Evolutionary conservation across 257 asterid species (phyloP), one percentile per base, ranked within the genome.

Genomic region (Osmanthus fragrans): DNA sequence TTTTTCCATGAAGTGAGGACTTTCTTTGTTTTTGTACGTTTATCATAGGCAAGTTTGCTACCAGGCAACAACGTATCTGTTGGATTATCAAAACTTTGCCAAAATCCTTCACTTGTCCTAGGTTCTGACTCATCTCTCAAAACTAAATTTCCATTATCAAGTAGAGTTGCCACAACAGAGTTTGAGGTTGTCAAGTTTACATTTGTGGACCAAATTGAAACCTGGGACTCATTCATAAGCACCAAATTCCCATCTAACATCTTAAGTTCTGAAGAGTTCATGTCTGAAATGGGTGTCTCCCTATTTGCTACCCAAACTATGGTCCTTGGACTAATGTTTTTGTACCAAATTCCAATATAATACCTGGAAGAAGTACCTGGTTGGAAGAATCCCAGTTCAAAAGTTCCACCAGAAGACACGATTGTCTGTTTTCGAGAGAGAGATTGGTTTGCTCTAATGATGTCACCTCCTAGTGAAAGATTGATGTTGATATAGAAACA

Each of bases 271-370:
- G 91, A 82, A 5, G 85, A 75, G 29, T 68, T 74, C 32, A 19
- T 68, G 76, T 83, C 87, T 3, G 42, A 45, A 54, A 89, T 51
- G 0, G 93, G 92, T 81, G 82, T 56, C 71, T 80, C 90, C 70
- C 94, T 83, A 81, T 89, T 89, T 13, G 96, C 96, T 4, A 89
- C 90, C 96, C 92, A 90, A 25, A 89, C 89, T 13, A 82, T 69
- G 76, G 90, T 85, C 49, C 2, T 78, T 32, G 11, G 5, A 21
- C 8, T 25, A 8, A 58, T 12, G 10, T 21, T 23, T n/a, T 51
- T 83, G 86, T 85, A 87, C 90, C 92, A 88, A 23, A 86, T 88
- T 75, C 90, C 90, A 73, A 88, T 80, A 76, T 88, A 86, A 79
- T 73, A 58, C 13, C 77, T 80, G 0, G 92, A 82, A 71, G 92